These are phyloP conservation scores for Xylariaceae sp. DNA, from an alignment of 2,329 filamentous ascomycete genomes.

Conservation along the genomic window DNA sequence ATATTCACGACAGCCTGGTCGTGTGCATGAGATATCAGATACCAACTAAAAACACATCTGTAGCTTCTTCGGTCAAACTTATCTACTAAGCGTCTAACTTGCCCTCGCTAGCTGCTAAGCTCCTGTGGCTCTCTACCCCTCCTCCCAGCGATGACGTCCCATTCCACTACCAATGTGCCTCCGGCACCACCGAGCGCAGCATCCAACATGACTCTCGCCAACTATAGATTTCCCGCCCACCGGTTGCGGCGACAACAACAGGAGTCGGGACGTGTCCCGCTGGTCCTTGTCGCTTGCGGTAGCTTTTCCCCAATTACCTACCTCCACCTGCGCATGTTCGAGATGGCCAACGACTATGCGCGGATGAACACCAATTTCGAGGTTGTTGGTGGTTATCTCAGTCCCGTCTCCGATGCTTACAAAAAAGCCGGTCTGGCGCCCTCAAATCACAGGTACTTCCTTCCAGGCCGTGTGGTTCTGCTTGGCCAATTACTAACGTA, in stretches of 20 bases:
- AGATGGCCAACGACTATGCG: conserved; percentile 77
- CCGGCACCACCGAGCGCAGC: conserved; percentile 22
- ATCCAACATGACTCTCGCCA: conserved; percentile 41
- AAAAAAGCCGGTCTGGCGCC: conserved; percentile 81
- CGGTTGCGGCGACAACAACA: conserved; percentile 63
- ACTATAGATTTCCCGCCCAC: conserved; percentile 66
- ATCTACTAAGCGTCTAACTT: not conserved
- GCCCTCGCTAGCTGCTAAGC: not conserved
- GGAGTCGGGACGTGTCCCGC: conserved; percentile 62
- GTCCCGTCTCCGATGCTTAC: conserved; percentile 71
- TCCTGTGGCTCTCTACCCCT: not conserved
- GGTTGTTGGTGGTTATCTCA: conserved; percentile 76
- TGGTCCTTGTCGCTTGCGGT: conserved; percentile 73
- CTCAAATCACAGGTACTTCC: conserved; percentile 66
- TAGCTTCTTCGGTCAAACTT: too few relatives aligned
- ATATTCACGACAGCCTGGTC: too few relatives aligned
- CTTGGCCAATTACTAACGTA: conserved; percentile 24
- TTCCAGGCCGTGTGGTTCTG: not conserved
- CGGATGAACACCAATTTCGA: conserved; percentile 80
- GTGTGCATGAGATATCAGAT: too few relatives aligned
- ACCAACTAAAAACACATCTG: too few relatives aligned
- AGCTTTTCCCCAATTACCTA: conserved; percentile 78
- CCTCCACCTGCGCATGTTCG: conserved; percentile 84
- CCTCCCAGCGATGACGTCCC: conserved; percentile 27
- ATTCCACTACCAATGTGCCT: conserved; percentile 16